These are phyloP conservation scores for Alternaria hordeiaustralica DNA, from an alignment of 2,329 filamentous ascomycete species.

Conservation along the genomic window DNA sequence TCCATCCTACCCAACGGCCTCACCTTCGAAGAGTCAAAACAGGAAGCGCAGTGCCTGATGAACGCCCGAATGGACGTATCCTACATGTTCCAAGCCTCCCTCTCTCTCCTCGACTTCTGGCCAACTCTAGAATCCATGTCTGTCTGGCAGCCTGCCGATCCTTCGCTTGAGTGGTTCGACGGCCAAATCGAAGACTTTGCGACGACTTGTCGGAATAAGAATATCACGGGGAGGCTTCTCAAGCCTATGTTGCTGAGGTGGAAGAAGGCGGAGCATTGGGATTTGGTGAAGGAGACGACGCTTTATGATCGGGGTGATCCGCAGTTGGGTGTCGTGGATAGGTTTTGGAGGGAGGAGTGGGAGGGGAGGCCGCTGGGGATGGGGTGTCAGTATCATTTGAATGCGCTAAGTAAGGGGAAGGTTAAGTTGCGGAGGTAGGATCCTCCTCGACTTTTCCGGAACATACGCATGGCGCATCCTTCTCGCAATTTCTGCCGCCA, in stretches of 20 bases:
- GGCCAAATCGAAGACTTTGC: slow-evolving; percentile 31
- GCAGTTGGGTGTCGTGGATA: not conserved
- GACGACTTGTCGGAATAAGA: slow-evolving; percentile 34
- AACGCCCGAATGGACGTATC: slow-evolving; percentile 37
- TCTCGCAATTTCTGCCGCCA: not conserved
- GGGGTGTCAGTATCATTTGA: slow-evolving; percentile 33
- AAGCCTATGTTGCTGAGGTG: slow-evolving; percentile 32
- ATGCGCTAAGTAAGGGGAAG: not conserved
- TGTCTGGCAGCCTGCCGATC: slow-evolving; percentile 37
- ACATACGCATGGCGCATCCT: fast-evolving
- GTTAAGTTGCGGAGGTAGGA: not conserved
- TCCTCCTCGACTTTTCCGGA: no score
- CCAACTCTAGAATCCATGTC: slow-evolving; percentile 28
- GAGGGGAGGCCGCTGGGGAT: slow-evolving; percentile 29
- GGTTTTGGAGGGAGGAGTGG: slow-evolving; percentile 26
- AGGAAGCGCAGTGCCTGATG: slow-evolving; percentile 16
- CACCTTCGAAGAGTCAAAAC: slow-evolving; percentile 23
- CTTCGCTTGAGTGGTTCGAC: slow-evolving; percentile 30
- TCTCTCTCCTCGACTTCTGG: slow-evolving; percentile 26
- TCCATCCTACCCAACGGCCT: slow-evolving; percentile 22
- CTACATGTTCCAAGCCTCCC: slow-evolving; percentile 28
- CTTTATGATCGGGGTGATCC: slow-evolving; percentile 21
- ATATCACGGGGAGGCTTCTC: slow-evolving; percentile 23
- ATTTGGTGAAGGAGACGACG: slow-evolving; percentile 30
- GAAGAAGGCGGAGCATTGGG: slow-evolving; percentile 29